Evolutionary conservation across 257 asterid species (phyloP), one percentile per base, ranked within the genome.

Genomic region (Knoxia roxburghii): DNA sequence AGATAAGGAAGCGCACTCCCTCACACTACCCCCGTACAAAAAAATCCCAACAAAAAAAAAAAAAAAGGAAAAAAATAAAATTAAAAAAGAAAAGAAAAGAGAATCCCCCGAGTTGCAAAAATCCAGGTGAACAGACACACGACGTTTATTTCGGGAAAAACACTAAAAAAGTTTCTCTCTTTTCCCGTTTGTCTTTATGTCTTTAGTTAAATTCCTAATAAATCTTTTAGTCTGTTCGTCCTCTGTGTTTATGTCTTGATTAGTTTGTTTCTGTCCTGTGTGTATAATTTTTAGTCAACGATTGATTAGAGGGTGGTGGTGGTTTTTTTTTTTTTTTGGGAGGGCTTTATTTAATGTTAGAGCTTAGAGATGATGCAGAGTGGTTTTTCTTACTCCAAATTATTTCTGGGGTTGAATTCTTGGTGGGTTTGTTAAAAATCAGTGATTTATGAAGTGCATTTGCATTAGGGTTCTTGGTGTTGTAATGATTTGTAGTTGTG

Each of bases 91-190:
- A 3, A 18, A 20, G 5, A 15, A 11, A 43, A 11, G 18, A 43
- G 2, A 43, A 5, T 30, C 33, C 50, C 56, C 0, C 12, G 45
- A 57, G 63, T 68, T 51, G 65, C 73, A 37, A 61, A 65, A 40
- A 29, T 65, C 71, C 76, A 32, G 76, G 68, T 72, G 46, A 56
- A 33, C 63, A 51, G 41, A 68, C 73, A 61, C 14, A 64, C 65
- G 29, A 26, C 59, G 20, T 33, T 54, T 30, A 72, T 7, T 50
- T 65, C n/a, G 14, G 43, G 21, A 7, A n/a, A 35, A 60, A 58
- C 50, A 12, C 5, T 13, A n/a, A 23, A 45, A 35, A 37, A 32
- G 9, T 15, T 64, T 32, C 9, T 27, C 27, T 27, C 12, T 46
- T 37, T 56, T 0, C 29, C 24, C 43, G 12, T 48, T 30, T 20